Conservation (phyloP, 2,329 filamentous ascomycete genomes). For the Mollisiaceae sp. region DNA sequence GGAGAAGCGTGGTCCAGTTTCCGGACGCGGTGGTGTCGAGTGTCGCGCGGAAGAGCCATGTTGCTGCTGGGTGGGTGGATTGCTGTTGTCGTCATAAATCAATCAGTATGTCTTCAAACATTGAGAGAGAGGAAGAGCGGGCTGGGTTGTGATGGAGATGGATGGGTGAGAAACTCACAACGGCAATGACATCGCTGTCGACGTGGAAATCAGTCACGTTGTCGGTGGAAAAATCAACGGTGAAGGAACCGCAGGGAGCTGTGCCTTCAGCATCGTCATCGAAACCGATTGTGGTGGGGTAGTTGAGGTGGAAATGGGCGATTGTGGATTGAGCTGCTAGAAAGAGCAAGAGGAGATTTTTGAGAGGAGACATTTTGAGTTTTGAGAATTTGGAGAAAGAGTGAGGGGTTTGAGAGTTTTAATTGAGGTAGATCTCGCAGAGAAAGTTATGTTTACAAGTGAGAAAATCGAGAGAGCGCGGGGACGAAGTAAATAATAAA, state of each 20-base stretch:
- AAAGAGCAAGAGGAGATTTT: slow-evolving; percentile 21
- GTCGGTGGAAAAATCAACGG: slow-evolving; percentile 53
- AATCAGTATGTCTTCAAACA: background rate
- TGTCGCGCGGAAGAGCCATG: slow-evolving; percentile 64
- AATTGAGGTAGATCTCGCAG: background rate
- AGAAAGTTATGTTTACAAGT: background rate
- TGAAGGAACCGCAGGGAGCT: slow-evolving; percentile 61
- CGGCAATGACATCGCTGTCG: slow-evolving; percentile 58
- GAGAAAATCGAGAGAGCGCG: background rate
- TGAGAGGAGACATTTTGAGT: slow-evolving; percentile 16
- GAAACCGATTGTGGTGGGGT: slow-evolving; percentile 55
- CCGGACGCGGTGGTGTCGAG: slow-evolving; percentile 42
- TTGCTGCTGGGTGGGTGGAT: slow-evolving; percentile 56
- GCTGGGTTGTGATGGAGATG: background rate
- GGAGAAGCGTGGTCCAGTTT: slow-evolving; percentile 37
- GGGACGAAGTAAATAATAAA: slow-evolving; percentile 7
- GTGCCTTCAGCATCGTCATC: slow-evolving; percentile 52
- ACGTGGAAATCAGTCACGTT: slow-evolving; percentile 63
- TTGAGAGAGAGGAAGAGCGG: too few species aligned
- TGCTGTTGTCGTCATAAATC: slow-evolving; percentile 31
- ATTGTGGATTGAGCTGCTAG: slow-evolving; percentile 40
- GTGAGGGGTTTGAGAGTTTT: slow-evolving; percentile 1
- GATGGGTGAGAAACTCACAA: slow-evolving; percentile 16
- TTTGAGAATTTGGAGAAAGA: background rate
- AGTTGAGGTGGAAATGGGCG: slow-evolving; percentile 61